Evolutionary conservation across 169 alveolate genomes (phyloP).

Genomic region (Cryptosporidium sp.): DNA sequence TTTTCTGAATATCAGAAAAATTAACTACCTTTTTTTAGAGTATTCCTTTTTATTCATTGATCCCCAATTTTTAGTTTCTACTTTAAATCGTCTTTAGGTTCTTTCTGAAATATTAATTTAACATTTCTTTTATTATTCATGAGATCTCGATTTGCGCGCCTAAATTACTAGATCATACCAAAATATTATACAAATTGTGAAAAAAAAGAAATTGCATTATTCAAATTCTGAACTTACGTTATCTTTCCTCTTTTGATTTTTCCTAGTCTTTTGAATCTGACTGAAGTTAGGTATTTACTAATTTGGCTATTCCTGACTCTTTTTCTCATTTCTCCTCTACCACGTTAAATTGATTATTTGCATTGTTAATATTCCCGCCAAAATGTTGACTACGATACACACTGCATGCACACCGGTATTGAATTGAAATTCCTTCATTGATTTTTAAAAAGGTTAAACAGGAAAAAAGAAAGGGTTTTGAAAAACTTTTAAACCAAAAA

Average conservation of each 20-base stretch:
- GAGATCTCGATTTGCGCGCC: constrained; percentile 18
- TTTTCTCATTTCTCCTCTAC: not conserved
- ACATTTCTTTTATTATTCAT: not conserved
- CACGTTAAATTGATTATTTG: not conserved
- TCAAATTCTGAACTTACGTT: not conserved
- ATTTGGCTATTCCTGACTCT: not conserved
- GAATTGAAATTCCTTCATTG: not conserved
- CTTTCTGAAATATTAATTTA: not conserved
- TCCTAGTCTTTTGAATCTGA: not conserved
- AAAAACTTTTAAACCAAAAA: not conserved
- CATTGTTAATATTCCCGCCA: constrained; percentile 12
- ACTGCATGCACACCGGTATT: constrained; percentile 74
- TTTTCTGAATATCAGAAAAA: not conserved
- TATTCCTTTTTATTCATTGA: not conserved
- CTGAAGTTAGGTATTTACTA: not conserved
- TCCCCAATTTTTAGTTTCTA: not conserved
- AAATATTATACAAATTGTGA: not conserved
- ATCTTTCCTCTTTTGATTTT: too few relatives aligned
- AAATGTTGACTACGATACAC: constrained; percentile 64
- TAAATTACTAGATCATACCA: constrained; percentile 15
- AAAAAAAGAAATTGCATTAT: too few relatives aligned
- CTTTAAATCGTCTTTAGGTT: not conserved
- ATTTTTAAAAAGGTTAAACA: not conserved
- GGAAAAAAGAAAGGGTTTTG: not conserved
- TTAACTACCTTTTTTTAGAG: not conserved